phyloP scores from a whole-genome alignment of 2,329 filamentous ascomycete genomes.

The Penicillium sp. region DNA sequence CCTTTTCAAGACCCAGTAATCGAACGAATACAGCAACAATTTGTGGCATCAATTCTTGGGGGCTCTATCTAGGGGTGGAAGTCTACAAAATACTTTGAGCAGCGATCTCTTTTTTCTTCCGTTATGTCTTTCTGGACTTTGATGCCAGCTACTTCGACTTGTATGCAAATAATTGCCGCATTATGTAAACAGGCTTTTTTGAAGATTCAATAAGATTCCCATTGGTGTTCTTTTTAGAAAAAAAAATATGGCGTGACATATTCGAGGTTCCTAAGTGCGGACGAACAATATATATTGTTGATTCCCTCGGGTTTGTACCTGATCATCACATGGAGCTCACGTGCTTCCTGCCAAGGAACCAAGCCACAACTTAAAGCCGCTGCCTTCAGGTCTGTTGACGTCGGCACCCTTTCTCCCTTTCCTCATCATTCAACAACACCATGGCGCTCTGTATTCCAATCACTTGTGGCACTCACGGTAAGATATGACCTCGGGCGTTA shows the following conservation, averaged over 20 bases:
- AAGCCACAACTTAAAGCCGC: slow-evolving; percentile 37
- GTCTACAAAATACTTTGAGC: slow-evolving; percentile 7
- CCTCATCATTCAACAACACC: slow-evolving; percentile 8
- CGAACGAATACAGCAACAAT: neutral
- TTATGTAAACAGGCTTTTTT: slow-evolving; percentile 14
- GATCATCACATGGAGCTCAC: slow-evolving; percentile 22
- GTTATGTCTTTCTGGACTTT: slow-evolving; percentile 8
- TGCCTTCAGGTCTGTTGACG: slow-evolving; percentile 25
- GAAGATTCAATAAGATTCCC: neutral
- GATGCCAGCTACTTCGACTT: slow-evolving; percentile 5
- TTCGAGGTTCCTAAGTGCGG: neutral
- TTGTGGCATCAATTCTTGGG: neutral
- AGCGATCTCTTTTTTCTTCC: slow-evolving; percentile 15
- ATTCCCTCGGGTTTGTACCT: neutral
- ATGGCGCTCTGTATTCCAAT: slow-evolving; percentile 44
- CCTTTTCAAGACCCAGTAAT: slow-evolving; percentile 96
- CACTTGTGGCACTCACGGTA: slow-evolving; percentile 45
- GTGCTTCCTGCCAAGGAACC: slow-evolving; percentile 28
- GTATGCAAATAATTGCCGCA: slow-evolving; percentile 3
- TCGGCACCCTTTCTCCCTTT: slow-evolving; percentile 6
- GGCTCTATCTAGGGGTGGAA: neutral
- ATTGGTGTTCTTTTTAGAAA: neutral
- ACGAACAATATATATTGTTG: neutral
- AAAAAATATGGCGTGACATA: neutral
- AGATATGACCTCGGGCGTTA: slow-evolving; percentile 6